Conservation (phyloP, 495 filamentous ascomycete species). For the Daldinia bambusicola region DNA sequence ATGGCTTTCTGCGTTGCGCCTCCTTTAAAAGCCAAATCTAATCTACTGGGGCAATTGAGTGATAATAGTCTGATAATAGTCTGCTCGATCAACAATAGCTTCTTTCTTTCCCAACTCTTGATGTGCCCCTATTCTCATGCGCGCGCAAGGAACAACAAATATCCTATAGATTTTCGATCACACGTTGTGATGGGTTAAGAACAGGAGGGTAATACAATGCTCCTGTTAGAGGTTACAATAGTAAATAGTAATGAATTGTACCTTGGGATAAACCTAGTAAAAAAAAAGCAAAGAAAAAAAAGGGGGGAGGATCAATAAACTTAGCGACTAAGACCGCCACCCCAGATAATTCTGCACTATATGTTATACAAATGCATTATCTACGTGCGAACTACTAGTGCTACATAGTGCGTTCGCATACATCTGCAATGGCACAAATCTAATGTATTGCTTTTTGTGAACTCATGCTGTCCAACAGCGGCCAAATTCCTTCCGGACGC, state of each 20-base stretch:
- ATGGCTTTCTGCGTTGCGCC: constrained; percentile 2
- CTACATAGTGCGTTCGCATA: background rate
- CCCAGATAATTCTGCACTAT: background rate
- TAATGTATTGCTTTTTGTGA: background rate
- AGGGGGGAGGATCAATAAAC: background rate
- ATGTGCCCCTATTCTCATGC: too few species aligned
- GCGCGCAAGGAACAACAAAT: too few species aligned
- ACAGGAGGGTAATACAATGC: background rate
- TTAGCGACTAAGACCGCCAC: background rate
- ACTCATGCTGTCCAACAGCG: background rate
- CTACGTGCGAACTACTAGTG: background rate
- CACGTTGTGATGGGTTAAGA: background rate
- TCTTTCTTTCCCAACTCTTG: too few species aligned
- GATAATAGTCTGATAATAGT: too few species aligned
- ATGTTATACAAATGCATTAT: background rate
- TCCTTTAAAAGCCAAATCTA: background rate
- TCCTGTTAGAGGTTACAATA: background rate
- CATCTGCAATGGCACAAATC: background rate
- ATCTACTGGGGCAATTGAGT: background rate
- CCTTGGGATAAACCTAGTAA: background rate
- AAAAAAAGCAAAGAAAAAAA: background rate
- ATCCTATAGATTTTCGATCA: too few species aligned
- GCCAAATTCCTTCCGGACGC: background rate
- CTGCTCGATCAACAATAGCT: too few species aligned
- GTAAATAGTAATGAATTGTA: background rate